Base-by-base conservation (phyloP, 495 filamentous ascomycete species). In the Aspergillus cristatus region DNA sequence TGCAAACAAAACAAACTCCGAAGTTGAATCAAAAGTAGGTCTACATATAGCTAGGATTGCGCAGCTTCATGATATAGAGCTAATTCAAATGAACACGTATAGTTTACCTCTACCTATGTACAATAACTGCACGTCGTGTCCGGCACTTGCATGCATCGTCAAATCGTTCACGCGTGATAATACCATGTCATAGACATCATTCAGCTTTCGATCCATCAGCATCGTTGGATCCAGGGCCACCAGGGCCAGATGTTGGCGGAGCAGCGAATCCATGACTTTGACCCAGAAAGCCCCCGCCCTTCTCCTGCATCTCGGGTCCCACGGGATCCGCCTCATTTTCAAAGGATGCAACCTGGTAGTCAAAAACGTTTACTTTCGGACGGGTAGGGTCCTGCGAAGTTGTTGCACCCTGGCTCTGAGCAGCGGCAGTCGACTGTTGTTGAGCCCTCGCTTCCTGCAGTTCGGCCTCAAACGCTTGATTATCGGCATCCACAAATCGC, bases 401-500 rank as follows among this genome's bases (percentile, higher is more conserved):
- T 26, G 28, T 26, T n/a, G 25, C 18, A 14, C 7, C 13, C 16
- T 26, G 15, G 17, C 12, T 12, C 10, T 32, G 7, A 33, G 33
- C 31, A 13, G 32, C 38, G 18, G 41, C 28, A 20, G 11, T 16
- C 11, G 22, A 34, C 12, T 45, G 30, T 14, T 34, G 29, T 4
- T 28, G 15, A 26, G 37, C 29, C 6, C 40, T 35, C 11, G 48
- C 39, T 6, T 47, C 52, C 24, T 53, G 50, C 18, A 69, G 53
- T 38, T 75, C 71, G 11, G 51, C 51, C 14, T 59, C 53, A 36
- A 74, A 74, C 18, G 53, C 53, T 24, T 55, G 48, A 35, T 74
- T 75, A 33, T 75, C 71, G 14, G 52, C 51, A 14, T 54, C 50
- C 16, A 74, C 63, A 35, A 75, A 75, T 15, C 50, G 53, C 67